Evolutionary conservation across 179 eudicot genomes (phyloP).

Genomic region (Silene coronaria): DNA sequence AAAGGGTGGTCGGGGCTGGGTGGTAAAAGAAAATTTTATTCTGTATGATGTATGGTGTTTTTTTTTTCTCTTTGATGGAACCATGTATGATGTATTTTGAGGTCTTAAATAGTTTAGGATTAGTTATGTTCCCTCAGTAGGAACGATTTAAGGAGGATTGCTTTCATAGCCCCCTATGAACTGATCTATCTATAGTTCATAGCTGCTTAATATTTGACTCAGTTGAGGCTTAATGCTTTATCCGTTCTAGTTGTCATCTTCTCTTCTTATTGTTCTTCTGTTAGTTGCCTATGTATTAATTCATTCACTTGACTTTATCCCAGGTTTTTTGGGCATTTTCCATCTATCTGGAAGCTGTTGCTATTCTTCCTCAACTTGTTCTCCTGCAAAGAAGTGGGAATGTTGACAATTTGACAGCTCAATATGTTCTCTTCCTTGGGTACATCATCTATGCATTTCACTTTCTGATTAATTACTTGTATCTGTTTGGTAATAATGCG

Average conservation of each 20-base stretch:
- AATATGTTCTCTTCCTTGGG: slow-evolving; percentile 93
- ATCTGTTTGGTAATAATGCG: neutral
- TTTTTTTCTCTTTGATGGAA: neutral
- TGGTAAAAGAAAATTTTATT: no score
- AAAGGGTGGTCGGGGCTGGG: no score
- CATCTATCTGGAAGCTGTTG: slow-evolving; percentile 85
- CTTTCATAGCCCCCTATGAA: neutral
- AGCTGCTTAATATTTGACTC: neutral
- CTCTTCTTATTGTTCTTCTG: neutral
- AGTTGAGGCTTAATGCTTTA: neutral
- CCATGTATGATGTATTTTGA: neutral
- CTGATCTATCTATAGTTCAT: neutral
- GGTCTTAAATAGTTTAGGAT: neutral
- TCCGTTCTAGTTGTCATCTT: neutral
- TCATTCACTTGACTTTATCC: slow-evolving; percentile 8
- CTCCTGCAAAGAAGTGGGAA: slow-evolving; percentile 91
- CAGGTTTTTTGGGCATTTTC: slow-evolving; percentile 92
- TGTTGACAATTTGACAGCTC: slow-evolving; percentile 83
- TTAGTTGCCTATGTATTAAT: neutral
- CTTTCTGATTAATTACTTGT: neutral
- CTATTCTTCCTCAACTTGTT: slow-evolving; percentile 92
- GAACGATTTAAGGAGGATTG: neutral
- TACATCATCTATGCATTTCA: slow-evolving; percentile 25
- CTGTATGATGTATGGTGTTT: neutral
- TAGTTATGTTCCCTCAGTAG: neutral